A percentile compares a stretch with the other conserved stretches of the same genome.
Conservation (phyloP, 805 yeast species). For the Clavispora santaluciae region DNA sequence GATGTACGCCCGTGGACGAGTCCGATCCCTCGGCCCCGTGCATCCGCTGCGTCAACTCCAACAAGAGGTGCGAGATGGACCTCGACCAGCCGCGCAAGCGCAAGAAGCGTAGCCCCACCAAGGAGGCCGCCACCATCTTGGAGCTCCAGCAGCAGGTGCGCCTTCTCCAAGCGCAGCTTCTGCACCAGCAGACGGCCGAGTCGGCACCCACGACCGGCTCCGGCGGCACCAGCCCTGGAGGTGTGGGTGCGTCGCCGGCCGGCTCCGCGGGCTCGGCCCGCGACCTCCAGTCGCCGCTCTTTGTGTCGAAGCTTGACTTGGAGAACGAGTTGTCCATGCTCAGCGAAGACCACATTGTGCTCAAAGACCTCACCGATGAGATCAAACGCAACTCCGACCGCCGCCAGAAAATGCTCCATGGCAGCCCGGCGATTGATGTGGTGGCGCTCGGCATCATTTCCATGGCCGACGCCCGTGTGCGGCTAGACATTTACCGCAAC, state of each 20-base stretch:
- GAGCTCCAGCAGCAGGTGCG: constrained; percentile 19
- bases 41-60: constrained; percentile 62
- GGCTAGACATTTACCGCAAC: constrained; percentile 48
- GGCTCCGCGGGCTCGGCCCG: background rate
- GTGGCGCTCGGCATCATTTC: constrained; percentile 55
- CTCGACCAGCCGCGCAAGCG: constrained; percentile 52
- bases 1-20: constrained; percentile 69
- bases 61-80: constrained; percentile 64
- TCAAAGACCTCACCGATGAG: constrained; percentile 42
- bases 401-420: constrained; percentile 30
- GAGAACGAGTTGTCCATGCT: constrained; percentile 38
- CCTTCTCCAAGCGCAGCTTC: constrained; percentile 15
- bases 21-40: constrained; percentile 63
- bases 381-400: constrained; percentile 44
- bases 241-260: background rate
- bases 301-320: constrained; percentile 31
- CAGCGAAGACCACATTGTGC: constrained; percentile 25
- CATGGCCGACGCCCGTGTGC: constrained; percentile 50
- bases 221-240: background rate
- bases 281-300: constrained; percentile 18
- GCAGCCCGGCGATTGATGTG: constrained; percentile 38
- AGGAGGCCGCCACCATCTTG: constrained; percentile 15
- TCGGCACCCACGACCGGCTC: background rate
- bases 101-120: constrained; percentile 23
- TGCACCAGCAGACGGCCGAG: background rate